phyloP scores from a whole-genome alignment of 768 basidiomycete genomes.

The Cubamyces lactineus region DNA sequence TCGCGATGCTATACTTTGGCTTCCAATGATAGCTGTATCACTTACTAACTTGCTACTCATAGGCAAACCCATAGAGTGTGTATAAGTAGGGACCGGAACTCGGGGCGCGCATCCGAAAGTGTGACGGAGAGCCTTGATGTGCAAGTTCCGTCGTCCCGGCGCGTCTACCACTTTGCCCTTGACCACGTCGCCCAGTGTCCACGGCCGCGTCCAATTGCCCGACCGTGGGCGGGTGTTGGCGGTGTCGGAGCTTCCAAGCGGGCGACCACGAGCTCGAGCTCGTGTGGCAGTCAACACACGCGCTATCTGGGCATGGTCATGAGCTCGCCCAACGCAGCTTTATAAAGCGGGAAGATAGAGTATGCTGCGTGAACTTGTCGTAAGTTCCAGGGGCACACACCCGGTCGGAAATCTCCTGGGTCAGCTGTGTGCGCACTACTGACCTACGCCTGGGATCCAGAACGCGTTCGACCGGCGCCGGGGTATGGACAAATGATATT shows the following conservation, averaged over 20 bases:
- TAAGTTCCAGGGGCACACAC: not conserved
- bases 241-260: not conserved
- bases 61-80: too few relatives aligned
- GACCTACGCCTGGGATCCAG: not conserved
- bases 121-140: too few relatives aligned
- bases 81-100: too few relatives aligned
- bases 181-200: too few relatives aligned
- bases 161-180: too few relatives aligned
- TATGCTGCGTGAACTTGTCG: slow-evolving; percentile 6
- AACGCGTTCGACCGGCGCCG: not conserved
- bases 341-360: not conserved
- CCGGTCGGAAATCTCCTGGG: not conserved
- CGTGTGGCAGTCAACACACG: not conserved
- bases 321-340: too few relatives aligned
- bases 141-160: too few relatives aligned
- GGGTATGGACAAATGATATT: slow-evolving; percentile 8
- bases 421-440: slow-evolving; percentile 7
- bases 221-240: not conserved
- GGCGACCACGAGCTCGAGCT: not conserved
- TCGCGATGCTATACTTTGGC: too few relatives aligned
- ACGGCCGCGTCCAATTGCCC: too few relatives aligned
- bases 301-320: too few relatives aligned
- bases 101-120: too few relatives aligned
- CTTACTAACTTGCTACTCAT: not conserved
- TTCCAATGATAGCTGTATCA: not conserved